Conservation (phyloP, 1,284 basidiomycete species). For the Nidula niveotomentosa region DNA sequence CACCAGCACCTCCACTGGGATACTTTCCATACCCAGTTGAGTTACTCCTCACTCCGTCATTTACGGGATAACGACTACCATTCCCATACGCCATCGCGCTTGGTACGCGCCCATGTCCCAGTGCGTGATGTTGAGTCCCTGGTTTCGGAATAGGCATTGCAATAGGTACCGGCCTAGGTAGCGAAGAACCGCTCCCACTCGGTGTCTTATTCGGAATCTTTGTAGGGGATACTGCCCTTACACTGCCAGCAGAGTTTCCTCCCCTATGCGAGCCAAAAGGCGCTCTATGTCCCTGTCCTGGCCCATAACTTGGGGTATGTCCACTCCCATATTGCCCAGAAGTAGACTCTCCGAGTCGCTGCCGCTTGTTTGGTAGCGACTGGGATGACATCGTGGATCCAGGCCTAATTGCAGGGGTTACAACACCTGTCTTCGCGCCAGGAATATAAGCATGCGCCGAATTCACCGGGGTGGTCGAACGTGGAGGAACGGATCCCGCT, state of each 20-base stretch:
- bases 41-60: slow-evolving; percentile 1
- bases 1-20: slow-evolving; percentile 5
- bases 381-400: slow-evolving; percentile 41
- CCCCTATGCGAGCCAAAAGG: slow-evolving; percentile 34
- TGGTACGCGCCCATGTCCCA: slow-evolving; percentile 50
- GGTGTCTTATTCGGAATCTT: slow-evolving; percentile 43
- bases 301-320: slow-evolving; percentile 14
- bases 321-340: slow-evolving; percentile 11
- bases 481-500: slow-evolving; percentile 54
- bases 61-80: neutral
- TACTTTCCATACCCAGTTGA: slow-evolving; percentile 9
- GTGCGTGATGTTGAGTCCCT: slow-evolving; percentile 46
- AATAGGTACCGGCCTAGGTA: slow-evolving; percentile 31
- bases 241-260: slow-evolving; percentile 17
- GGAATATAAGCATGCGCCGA: slow-evolving; percentile 33
- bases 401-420: slow-evolving; percentile 61
- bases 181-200: slow-evolving; percentile 24
- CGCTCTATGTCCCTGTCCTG: slow-evolving; percentile 19
- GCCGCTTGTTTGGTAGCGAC: slow-evolving; percentile 57
- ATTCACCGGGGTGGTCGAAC: slow-evolving; percentile 58
- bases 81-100: slow-evolving; percentile 19
- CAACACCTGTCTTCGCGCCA: slow-evolving; percentile 35
- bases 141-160: slow-evolving; percentile 45
- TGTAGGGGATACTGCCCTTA: slow-evolving; percentile 39
- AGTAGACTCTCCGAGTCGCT: slow-evolving; percentile 42